Evolutionary conservation across 1,284 basidiomycete species (phyloP).

Genomic region (Pseudozyma tsukubaensis): DNA sequence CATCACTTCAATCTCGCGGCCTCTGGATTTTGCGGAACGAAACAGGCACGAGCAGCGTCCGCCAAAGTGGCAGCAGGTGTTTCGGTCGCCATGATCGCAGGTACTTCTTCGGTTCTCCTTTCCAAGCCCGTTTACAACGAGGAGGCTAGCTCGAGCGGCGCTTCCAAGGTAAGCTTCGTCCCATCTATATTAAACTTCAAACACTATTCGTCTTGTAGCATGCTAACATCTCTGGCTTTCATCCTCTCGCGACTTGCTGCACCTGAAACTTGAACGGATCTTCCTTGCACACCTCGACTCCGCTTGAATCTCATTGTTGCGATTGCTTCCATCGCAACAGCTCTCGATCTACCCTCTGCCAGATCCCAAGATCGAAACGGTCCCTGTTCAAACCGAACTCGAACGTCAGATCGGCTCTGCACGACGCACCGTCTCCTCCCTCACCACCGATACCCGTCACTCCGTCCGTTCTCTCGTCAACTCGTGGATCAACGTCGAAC

Average conservation of each 20-base stretch:
- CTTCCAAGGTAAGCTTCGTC: conserved; percentile 30
- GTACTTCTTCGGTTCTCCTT: conserved; percentile 23
- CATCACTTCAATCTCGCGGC: neutral
- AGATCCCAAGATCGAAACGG: conserved; percentile 43
- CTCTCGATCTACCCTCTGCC: conserved; percentile 57
- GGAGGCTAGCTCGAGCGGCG: conserved; percentile 22
- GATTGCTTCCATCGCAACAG: conserved; percentile 10
- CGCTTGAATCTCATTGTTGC: neutral
- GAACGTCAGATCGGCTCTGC: conserved; percentile 58
- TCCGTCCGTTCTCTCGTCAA: conserved; percentile 43
- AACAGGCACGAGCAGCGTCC: conserved; percentile 23
- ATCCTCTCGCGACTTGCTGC: too few relatives aligned
- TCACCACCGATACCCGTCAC: conserved; percentile 36
- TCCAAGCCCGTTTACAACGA: conserved; percentile 40
- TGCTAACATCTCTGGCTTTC: too few relatives aligned
- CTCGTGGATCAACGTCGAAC: conserved; percentile 62
- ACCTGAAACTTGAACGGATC: too few relatives aligned
- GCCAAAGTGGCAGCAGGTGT: conserved; percentile 34
- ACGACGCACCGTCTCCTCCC: conserved; percentile 42
- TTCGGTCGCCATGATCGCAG: conserved; percentile 22
- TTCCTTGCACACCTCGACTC: too few relatives aligned
- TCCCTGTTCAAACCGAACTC: conserved; percentile 59
- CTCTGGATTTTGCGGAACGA: neutral
- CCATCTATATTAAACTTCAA: neutral
- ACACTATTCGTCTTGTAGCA: too few relatives aligned